phyloP scores from a whole-genome alignment of 2,329 filamentous ascomycete species.

The Trichophaea hybrida region DNA sequence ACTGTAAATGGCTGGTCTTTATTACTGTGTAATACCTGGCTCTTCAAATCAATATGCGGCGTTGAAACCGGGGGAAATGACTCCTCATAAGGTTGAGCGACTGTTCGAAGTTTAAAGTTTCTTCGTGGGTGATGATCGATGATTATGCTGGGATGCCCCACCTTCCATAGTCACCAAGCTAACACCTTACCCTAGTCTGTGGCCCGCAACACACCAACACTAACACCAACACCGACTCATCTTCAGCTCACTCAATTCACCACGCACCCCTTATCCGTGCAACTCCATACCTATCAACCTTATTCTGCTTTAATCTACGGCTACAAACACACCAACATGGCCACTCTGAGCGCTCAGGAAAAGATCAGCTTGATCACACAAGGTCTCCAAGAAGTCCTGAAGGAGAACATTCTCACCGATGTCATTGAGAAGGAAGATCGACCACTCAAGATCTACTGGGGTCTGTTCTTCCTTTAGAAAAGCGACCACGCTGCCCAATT shows the following conservation, averaged over 20 bases:
- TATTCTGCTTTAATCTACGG: neutral
- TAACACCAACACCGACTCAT: neutral
- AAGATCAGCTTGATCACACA: constrained; percentile 62
- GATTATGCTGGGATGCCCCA: too few species aligned
- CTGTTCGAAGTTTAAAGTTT: too few species aligned
- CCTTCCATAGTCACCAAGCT: too few species aligned
- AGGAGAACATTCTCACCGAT: constrained; percentile 67
- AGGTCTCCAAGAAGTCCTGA: constrained; percentile 70
- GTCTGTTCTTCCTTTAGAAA: constrained; percentile 32
- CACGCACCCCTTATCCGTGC: neutral
- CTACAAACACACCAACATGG: constrained; percentile 27
- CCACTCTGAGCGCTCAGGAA: constrained; percentile 36
- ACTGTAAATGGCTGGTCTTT: neutral
- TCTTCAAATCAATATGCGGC: too few species aligned
- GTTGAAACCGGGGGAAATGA: too few species aligned
- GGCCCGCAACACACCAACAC: neutral
- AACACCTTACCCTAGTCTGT: too few species aligned
- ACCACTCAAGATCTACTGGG: constrained; percentile 73
- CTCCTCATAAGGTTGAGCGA: too few species aligned
- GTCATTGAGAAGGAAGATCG: constrained; percentile 54
- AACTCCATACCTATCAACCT: neutral
- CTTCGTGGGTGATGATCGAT: too few species aligned
- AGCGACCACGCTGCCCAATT: neutral
- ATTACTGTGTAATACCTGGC: too few species aligned
- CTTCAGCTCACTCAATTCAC: neutral